These are phyloP conservation scores for Botryobasidium botryosum DNA, from an alignment of 768 basidiomycete species.

Conservation along the genomic window DNA sequence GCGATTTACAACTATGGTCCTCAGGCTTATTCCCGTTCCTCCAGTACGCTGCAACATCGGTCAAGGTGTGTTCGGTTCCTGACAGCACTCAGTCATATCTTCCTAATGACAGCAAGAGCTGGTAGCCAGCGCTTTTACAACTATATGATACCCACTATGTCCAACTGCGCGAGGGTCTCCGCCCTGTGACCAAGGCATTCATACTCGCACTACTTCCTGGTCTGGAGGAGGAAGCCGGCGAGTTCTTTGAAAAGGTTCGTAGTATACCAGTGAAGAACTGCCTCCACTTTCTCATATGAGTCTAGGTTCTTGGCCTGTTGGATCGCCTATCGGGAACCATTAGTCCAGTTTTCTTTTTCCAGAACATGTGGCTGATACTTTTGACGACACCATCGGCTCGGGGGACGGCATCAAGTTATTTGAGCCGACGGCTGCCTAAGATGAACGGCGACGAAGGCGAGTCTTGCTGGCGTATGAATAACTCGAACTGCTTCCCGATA, in stretches of 20 bases:
- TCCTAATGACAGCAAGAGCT: background rate
- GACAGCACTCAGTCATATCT: background rate
- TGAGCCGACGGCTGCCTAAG: conserved; percentile 61
- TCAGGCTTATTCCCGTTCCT: conserved; percentile 97
- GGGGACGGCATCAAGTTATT: conserved; percentile 73
- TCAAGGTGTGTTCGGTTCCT: conserved; percentile 40
- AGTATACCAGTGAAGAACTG: background rate
- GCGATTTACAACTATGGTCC: conserved; percentile 85
- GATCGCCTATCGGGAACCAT: conserved; percentile 73
- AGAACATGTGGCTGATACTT: conserved; percentile 90
- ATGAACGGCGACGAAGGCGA: conserved; percentile 54
- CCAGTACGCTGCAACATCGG: conserved; percentile 97
- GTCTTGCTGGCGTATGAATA: background rate
- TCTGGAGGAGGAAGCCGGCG: conserved; percentile 92
- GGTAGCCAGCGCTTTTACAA: conserved; percentile 67
- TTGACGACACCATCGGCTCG: conserved; percentile 75
- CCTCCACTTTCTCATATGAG: conserved; percentile 4
- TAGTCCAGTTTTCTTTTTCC: conserved; percentile 79
- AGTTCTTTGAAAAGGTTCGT: conserved; percentile 80
- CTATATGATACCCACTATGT: conserved; percentile 90
- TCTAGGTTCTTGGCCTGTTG: conserved; percentile 59
- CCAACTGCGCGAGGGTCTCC: conserved; percentile 60
- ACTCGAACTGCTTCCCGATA: conserved; percentile 2
- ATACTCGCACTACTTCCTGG: conserved; percentile 88
- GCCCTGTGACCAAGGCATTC: conserved; percentile 88